A percentile compares a stretch with the other conserved stretches of the same genome.
These are phyloP conservation scores for Wickerhamomyces rabaulensis DNA, from an alignment of 805 yeast species.

Conservation along the genomic window DNA sequence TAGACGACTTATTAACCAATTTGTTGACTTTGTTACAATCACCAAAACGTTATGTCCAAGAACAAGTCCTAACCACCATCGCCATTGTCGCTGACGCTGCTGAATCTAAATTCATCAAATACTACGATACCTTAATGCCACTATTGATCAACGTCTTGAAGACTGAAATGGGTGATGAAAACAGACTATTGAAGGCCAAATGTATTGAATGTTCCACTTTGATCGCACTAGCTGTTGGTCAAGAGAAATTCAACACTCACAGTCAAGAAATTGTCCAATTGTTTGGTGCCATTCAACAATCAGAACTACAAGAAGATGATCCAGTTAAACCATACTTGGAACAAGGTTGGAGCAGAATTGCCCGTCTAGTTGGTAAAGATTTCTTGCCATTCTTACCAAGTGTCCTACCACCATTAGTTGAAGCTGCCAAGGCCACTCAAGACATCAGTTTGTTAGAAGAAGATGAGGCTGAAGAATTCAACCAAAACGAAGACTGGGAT, in stretches of 20 bases:
- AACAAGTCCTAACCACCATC: slow-evolving; percentile 93
- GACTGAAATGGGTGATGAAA: slow-evolving; percentile 73
- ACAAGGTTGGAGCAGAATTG: slow-evolving; percentile 94
- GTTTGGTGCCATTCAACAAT: slow-evolving; percentile 66
- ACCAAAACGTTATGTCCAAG: slow-evolving; percentile 91
- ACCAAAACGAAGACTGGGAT: slow-evolving; percentile 91
- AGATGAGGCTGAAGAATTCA: slow-evolving; percentile 81
- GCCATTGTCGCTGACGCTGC: slow-evolving; percentile 98
- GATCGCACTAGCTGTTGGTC: slow-evolving; percentile 93
- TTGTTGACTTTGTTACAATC: slow-evolving; percentile 73
- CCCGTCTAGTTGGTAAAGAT: slow-evolving; percentile 78
- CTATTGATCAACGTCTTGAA: slow-evolving; percentile 71
- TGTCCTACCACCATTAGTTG: slow-evolving; percentile 85
- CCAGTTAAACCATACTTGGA: slow-evolving; percentile 83
- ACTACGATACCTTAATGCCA: slow-evolving; percentile 94
- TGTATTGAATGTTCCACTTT: slow-evolving; percentile 94
- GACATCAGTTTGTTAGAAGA: slow-evolving; percentile 84
- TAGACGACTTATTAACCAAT: slow-evolving; percentile 74
- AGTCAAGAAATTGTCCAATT: slow-evolving; percentile 67
- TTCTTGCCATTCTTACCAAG: slow-evolving; percentile 78
- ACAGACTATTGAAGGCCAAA: slow-evolving; percentile 79
- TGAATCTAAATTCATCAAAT: slow-evolving; percentile 78
- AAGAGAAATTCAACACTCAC: slow-evolving; percentile 76
- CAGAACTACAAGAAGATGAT: slow-evolving; percentile 62
- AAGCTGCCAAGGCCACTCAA: slow-evolving; percentile 83